Evolutionary conservation across 164 flowering plant genomes (phyloP).

Genomic region (Nymphaea colorata): DNA sequence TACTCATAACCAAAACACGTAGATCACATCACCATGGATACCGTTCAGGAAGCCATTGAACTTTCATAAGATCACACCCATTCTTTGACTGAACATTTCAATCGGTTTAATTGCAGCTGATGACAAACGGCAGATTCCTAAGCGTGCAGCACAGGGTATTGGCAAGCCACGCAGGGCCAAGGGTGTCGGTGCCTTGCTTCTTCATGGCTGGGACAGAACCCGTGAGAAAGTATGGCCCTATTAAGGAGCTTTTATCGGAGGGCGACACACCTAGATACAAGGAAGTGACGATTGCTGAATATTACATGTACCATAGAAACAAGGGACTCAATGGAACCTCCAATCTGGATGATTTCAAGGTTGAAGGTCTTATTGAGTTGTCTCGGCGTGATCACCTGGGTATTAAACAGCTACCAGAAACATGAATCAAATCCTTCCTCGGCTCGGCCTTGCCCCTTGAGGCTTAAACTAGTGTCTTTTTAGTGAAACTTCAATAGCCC

Average conservation of each 20-base stretch:
- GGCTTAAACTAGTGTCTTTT: too few relatives aligned
- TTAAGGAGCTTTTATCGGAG: constrained; percentile 27
- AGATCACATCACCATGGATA: background rate
- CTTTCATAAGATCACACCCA: background rate
- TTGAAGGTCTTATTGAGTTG: background rate
- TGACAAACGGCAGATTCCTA: constrained; percentile 19
- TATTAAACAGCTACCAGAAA: too few relatives aligned
- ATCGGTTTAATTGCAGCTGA: constrained; percentile 7
- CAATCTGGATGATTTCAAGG: constrained; percentile 1
- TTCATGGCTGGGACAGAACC: constrained; percentile 5
- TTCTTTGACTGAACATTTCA: background rate
- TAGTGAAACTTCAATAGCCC: too few relatives aligned
- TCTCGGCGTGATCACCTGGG: too few relatives aligned
- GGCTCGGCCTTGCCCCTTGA: too few relatives aligned
- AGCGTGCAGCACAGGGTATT: constrained; percentile 22
- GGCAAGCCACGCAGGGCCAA: constrained; percentile 13
- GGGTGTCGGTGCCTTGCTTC: constrained; percentile 23
- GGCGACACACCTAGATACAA: constrained; percentile 18
- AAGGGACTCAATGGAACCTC: constrained; percentile 13
- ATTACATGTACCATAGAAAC: background rate
- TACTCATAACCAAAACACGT: background rate
- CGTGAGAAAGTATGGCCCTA: constrained; percentile 18
- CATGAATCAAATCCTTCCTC: too few relatives aligned
- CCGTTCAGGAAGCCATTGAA: background rate
- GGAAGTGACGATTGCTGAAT: constrained; percentile 6